A percentile compares a stretch with the other conserved stretches of the same genome.
Evolutionary conservation across 2,329 filamentous ascomycete species (phyloP).

Genomic region (Fusarium albosuccineum): DNA sequence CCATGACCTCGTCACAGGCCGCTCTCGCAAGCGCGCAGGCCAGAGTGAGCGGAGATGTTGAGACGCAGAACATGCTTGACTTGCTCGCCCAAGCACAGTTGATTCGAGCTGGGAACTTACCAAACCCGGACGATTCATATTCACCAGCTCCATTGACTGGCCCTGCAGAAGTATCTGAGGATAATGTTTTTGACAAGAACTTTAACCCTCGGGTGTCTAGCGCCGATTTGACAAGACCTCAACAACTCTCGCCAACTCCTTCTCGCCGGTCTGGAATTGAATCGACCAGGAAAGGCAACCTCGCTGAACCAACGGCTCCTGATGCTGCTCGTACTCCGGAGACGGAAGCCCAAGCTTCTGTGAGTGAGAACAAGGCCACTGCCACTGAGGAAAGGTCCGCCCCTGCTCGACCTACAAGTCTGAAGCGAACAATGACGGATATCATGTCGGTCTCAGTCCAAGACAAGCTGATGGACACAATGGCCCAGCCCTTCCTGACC

Average conservation of each 20-base stretch:
- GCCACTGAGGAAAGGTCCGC: slow-evolving; percentile 64
- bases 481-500: slow-evolving; percentile 83
- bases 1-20: slow-evolving; percentile 73
- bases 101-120: slow-evolving; percentile 75
- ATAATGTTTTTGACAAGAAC: slow-evolving; percentile 87
- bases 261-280: slow-evolving; percentile 36
- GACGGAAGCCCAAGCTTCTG: slow-evolving; percentile 66
- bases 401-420: slow-evolving; percentile 71
- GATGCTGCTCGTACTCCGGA: slow-evolving; percentile 56
- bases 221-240: slow-evolving; percentile 60
- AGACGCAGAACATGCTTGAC: slow-evolving; percentile 92
- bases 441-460: slow-evolving; percentile 80
- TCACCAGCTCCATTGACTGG: slow-evolving; percentile 77
- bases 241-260: slow-evolving; percentile 51
- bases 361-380: slow-evolving; percentile 68
- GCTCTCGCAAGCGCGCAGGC: slow-evolving; percentile 87
- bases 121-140: slow-evolving; percentile 59
- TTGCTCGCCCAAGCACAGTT: slow-evolving; percentile 85
- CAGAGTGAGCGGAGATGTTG: slow-evolving; percentile 83
- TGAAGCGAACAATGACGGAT: slow-evolving; percentile 93
- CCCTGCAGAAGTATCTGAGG: slow-evolving; percentile 77
- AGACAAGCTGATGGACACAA: slow-evolving; percentile 84
- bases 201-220: slow-evolving; percentile 72
- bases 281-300: slow-evolving; percentile 29
- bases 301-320: slow-evolving; percentile 25